These are phyloP conservation scores for Lojkania enalia DNA, from an alignment of 2,329 filamentous ascomycete genomes.

Conservation along the genomic window DNA sequence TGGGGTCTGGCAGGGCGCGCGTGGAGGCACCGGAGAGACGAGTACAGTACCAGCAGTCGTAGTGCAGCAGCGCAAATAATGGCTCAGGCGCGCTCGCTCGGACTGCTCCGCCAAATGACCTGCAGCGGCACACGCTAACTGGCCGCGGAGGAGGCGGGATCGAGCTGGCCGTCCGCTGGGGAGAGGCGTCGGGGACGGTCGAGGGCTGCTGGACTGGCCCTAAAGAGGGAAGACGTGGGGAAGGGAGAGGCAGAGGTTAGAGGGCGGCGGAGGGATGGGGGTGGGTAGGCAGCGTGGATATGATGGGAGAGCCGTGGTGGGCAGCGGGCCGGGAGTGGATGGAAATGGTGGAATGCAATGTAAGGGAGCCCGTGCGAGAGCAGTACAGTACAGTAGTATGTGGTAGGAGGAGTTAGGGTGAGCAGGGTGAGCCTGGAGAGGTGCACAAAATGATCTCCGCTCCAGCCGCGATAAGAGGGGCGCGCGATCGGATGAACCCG, in stretches of 20 bases:
- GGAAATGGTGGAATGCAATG: neutral
- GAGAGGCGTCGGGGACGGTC: neutral
- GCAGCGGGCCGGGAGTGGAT: too few relatives aligned
- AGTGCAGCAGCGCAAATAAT: too few relatives aligned
- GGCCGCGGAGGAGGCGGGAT: slow-evolving; percentile 10
- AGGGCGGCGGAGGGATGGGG: slow-evolving; percentile 3
- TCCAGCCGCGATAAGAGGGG: slow-evolving; percentile 36
- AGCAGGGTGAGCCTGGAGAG: neutral
- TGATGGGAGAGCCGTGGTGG: too few relatives aligned
- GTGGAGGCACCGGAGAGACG: slow-evolving; percentile 4
- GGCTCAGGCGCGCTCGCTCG: too few relatives aligned
- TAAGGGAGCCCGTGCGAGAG: slow-evolving; percentile 5
- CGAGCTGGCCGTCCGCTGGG: slow-evolving; percentile 12
- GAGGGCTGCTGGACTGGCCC: neutral
- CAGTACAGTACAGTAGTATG: too few relatives aligned
- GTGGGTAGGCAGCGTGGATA: slow-evolving; percentile 1
- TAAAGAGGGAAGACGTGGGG: slow-evolving; percentile 8
- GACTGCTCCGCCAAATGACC: slow-evolving; percentile 23
- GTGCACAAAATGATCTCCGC: slow-evolving; percentile 22
- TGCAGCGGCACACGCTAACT: slow-evolving; percentile 14
- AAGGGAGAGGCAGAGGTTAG: slow-evolving; percentile 2
- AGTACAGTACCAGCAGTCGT: too few relatives aligned
- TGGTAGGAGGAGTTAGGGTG: neutral
- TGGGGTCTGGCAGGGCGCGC: slow-evolving; percentile 5
- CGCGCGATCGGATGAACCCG: slow-evolving; percentile 6